Evolutionary conservation across 257 asterid species (phyloP).

Genomic region (Solanum lycopersicoides): DNA sequence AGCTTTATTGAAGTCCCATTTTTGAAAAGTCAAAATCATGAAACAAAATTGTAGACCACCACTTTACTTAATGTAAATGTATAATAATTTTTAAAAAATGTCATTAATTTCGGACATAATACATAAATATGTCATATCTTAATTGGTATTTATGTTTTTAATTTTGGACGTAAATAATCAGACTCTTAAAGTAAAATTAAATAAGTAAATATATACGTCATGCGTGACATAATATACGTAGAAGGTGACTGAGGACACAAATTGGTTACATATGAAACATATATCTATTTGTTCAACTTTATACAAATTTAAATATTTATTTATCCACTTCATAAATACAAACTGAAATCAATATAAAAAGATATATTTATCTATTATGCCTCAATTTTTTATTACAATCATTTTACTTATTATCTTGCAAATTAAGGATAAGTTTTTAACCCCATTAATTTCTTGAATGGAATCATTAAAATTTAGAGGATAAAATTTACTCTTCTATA

Average conservation of each 20-base stretch:
- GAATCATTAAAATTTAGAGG: background rate
- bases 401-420: background rate
- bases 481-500: background rate
- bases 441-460: background rate
- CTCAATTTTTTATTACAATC: background rate
- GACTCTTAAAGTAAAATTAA: too few relatives aligned
- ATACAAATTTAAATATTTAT: too few relatives aligned
- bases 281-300: too few relatives aligned
- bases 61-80: background rate
- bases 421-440: background rate
- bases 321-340: accelerated
- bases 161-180: too few relatives aligned
- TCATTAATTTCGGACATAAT: background rate
- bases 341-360: too few relatives aligned
- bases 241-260: accelerated
- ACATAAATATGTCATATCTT: too few relatives aligned
- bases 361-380: too few relatives aligned
- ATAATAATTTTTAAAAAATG: background rate
- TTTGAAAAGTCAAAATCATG: background rate
- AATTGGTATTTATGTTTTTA: too few relatives aligned
- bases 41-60: background rate
- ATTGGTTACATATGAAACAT: background rate
- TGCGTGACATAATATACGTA: background rate
- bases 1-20: background rate
- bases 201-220: background rate